Conservation (phyloP, 768 basidiomycete species). For the Tylopilus plumbeoviolaceoides region DNA sequence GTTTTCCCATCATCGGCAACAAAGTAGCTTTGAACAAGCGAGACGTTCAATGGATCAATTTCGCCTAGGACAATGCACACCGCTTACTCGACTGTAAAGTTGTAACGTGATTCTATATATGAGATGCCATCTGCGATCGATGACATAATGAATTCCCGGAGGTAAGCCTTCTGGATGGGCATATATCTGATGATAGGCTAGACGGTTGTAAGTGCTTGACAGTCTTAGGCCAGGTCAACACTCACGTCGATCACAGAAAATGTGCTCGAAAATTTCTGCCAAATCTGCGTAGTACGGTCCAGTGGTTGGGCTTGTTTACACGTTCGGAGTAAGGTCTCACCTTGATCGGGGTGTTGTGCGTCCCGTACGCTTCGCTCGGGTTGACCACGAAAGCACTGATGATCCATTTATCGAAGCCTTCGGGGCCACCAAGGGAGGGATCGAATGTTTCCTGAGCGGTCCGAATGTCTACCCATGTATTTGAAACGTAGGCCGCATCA, state of each 20-base stretch:
- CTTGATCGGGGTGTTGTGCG: constrained; percentile 40
- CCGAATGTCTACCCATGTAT: constrained; percentile 34
- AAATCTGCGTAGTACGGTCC: constrained; percentile 12
- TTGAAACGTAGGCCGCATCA: constrained; percentile 24
- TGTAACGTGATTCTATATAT: constrained; percentile 41
- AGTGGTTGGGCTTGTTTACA: not conserved
- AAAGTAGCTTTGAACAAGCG: constrained; percentile 35
- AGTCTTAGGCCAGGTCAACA: constrained; percentile 6
- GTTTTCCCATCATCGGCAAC: constrained; percentile 35
- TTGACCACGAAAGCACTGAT: constrained; percentile 36
- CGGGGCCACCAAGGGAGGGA: constrained; percentile 33
- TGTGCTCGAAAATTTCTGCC: constrained; percentile 20
- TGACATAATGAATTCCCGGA: constrained; percentile 33
- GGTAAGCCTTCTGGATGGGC: constrained; percentile 16
- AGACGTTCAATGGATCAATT: not conserved
- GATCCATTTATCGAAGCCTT: constrained; percentile 43
- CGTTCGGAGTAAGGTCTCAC: constrained; percentile 12
- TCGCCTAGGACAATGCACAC: not conserved
- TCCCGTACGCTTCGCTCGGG: constrained; percentile 41
- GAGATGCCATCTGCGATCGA: constrained; percentile 44
- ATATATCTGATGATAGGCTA: constrained; percentile 28
- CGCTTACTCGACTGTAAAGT: constrained; percentile 37
- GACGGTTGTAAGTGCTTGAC: not conserved
- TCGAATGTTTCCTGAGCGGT: constrained; percentile 35
- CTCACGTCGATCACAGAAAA: constrained; percentile 17